phyloP scores from a whole-genome alignment of 2,329 filamentous ascomycete genomes.

The Arthrobotrys pseudoclavata region DNA sequence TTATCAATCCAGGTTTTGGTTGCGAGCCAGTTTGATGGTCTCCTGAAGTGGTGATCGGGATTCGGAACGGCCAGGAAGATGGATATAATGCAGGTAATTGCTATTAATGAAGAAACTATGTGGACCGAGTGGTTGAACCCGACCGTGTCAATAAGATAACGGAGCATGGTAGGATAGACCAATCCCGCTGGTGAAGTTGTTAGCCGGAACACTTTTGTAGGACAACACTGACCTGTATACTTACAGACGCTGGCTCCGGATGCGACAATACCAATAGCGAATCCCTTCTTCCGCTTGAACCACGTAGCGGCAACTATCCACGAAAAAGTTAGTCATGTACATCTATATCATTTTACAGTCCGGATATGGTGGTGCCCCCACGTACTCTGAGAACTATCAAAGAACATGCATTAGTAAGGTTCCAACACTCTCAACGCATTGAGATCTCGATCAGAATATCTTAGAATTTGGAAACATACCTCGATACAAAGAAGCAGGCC shows the following conservation, averaged over 20 bases:
- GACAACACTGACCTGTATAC: background rate
- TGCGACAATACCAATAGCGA: conserved; percentile 56
- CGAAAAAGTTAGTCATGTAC: background rate
- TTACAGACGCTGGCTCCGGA: conserved; percentile 55
- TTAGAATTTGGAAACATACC: conserved; percentile 19
- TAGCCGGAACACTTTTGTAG: background rate
- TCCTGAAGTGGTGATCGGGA: conserved; percentile 47
- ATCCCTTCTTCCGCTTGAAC: conserved; percentile 59
- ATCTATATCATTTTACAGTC: background rate
- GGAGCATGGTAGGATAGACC: conserved; percentile 55
- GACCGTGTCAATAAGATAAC: conserved; percentile 42
- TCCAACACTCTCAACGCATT: conserved; percentile 44
- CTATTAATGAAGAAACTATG: conserved; percentile 24
- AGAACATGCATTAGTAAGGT: conserved; percentile 23
- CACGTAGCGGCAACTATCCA: conserved; percentile 51
- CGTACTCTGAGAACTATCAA: conserved; percentile 48
- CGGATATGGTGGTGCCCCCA: background rate
- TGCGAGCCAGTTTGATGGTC: conserved; percentile 32
- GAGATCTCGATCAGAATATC: background rate
- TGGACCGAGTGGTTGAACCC: conserved; percentile 52
- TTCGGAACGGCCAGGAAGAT: conserved; percentile 50
- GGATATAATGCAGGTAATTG: conserved; percentile 50
- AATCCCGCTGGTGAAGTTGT: conserved; percentile 37
- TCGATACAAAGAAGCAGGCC: conserved; percentile 57
- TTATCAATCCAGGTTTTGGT: conserved; percentile 49